phyloP scores from a whole-genome alignment of 768 basidiomycete genomes.

The Lyophyllum atratum region DNA sequence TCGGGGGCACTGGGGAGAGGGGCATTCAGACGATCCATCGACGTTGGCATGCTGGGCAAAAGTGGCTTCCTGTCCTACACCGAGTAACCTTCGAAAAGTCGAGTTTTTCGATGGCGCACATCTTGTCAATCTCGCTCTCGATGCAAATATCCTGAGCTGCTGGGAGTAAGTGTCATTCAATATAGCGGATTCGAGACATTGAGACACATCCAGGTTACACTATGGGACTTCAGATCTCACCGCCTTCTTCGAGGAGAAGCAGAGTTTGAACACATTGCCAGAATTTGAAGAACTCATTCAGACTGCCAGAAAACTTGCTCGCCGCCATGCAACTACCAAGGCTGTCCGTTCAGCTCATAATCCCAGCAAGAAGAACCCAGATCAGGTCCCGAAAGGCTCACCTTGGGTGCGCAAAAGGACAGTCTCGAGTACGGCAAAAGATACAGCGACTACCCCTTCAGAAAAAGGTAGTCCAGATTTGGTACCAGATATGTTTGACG shows the following conservation, averaged over 20 bases:
- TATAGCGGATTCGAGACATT: not conserved
- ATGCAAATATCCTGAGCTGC: slow-evolving; percentile 20
- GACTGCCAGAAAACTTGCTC: not conserved
- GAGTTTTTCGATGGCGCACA: slow-evolving; percentile 23
- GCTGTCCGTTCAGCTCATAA: slow-evolving; percentile 2
- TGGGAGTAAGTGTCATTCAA: slow-evolving; percentile 17
- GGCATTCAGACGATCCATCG: slow-evolving; percentile 14
- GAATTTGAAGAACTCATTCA: slow-evolving; percentile 9
- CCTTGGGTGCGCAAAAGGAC: slow-evolving; percentile 2
- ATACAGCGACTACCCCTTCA: no score
- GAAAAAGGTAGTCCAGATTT: not conserved
- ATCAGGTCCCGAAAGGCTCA: slow-evolving; percentile 5
- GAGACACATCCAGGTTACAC: not conserved
- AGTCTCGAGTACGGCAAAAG: no score
- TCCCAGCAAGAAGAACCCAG: not conserved
- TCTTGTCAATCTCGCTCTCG: slow-evolving; percentile 17
- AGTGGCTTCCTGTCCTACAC: slow-evolving; percentile 17
- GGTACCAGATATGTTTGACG: slow-evolving; percentile 6
- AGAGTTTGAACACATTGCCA: not conserved
- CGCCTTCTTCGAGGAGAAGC: slow-evolving; percentile 1
- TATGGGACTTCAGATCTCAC: slow-evolving; percentile 12
- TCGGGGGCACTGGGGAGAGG: slow-evolving; percentile 21
- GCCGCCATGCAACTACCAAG: slow-evolving; percentile 5
- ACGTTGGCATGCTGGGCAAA: slow-evolving; percentile 19
- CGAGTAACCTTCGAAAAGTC: slow-evolving; percentile 25